phyloP scores from a whole-genome alignment of 169 alveolate genomes.

The Plasmodium relictum region DNA sequence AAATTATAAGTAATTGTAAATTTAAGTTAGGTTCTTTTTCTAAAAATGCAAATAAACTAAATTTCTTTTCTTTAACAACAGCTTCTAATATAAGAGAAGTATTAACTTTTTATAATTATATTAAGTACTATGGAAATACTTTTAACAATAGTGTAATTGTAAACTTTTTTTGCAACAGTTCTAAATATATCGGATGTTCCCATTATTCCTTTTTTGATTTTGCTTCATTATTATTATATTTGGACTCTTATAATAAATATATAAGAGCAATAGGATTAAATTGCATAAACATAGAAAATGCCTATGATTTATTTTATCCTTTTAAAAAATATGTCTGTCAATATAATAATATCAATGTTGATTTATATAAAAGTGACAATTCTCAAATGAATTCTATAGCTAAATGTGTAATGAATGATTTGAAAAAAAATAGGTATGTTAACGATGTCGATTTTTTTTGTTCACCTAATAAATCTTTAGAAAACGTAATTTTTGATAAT shows the following conservation, averaged over 20 bases:
- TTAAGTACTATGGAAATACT: constrained; percentile 13
- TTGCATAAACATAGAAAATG: constrained; percentile 47
- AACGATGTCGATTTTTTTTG: constrained; percentile 51
- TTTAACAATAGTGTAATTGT: constrained; percentile 23
- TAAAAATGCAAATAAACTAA: constrained; percentile 19
- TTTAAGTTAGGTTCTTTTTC: constrained; percentile 34
- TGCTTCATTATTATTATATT: constrained; percentile 15
- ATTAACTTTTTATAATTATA: constrained; percentile 27
- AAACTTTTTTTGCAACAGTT: constrained; percentile 39
- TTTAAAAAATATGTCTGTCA: constrained; percentile 14
- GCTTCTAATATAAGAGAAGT: constrained; percentile 58
- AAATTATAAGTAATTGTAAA: constrained; percentile 36
- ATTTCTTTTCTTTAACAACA: constrained; percentile 36
- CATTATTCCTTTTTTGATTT: constrained; percentile 45
- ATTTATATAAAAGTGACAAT: constrained; percentile 26
- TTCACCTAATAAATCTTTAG: constrained; percentile 51
- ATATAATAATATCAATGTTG: constrained; percentile 8
- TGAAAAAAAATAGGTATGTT: constrained; percentile 40
- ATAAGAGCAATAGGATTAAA: constrained; percentile 59
- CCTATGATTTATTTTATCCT: constrained; percentile 29
- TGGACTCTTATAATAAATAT: constrained; percentile 35
- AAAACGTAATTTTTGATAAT: constrained; percentile 13
- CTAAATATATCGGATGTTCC: constrained; percentile 26
- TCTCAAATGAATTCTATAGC: not conserved
- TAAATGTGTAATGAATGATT: constrained; percentile 4